Base-by-base conservation (phyloP, 2,329 filamentous ascomycete genomes). In the Colletotrichum chrysophilum region DNA sequence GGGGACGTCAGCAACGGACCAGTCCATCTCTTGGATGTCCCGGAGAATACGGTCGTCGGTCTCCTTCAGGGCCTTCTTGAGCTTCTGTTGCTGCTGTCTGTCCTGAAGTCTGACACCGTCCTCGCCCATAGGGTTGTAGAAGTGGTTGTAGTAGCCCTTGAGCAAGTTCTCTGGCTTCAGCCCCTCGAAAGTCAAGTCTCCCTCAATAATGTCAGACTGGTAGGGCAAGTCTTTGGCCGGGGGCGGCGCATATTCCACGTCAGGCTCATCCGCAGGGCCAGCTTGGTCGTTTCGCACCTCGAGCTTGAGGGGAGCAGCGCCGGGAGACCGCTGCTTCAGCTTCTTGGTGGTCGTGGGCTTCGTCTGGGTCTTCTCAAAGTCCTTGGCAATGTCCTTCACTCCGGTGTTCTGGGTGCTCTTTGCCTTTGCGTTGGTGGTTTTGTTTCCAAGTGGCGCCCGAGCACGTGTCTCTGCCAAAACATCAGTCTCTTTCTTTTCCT, bases 361-460 rank as follows among this genome's bases (percentile, higher is more conserved):
- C 21, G 87, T 84, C 73, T 91, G 89, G 1, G 91, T 91, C 84
- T 93, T 93, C 77, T 93, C 92, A 66, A 90, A 84, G 74, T 93
- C 91, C 64, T 89, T 88, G 55, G 89, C 88, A 26, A 88, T 87
- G 74, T 87, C 87, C 80, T 93, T 93, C 36, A 90, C 93, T 34
- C 91, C 93, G 8, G 91, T 91, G 5, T 92, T 93, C 77, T 94
- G 93, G 78, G 92, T 90, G 66, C 88, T 89, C 82, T 89, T 91
- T 75, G 93, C 91, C 87, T 98, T 98, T 70, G 95, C 95, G 84
- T 99, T 99, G 68, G 97, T 98, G 2, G 96, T 98, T 86, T 99
- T 99, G 89, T 95, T 94, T 38, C 96, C 96, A 64, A 99, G 87
- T 14, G 95, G 94, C 48, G 96, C 96, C 80, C 96, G 93, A 75